Evolutionary conservation across 1,284 basidiomycete genomes (phyloP).

Genomic region (Amylostereum chailletii): DNA sequence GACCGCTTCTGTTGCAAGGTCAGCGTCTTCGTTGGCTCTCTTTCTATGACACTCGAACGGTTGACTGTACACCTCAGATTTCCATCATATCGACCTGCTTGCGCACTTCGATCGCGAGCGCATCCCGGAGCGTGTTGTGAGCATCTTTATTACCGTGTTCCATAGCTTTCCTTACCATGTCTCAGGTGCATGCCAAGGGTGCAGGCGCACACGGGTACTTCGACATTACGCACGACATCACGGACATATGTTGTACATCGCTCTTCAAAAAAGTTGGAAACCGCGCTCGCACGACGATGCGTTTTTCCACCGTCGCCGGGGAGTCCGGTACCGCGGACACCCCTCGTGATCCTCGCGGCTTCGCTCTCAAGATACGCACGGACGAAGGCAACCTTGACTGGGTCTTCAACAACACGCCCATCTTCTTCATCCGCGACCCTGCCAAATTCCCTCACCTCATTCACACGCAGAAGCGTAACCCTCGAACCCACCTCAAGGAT

Average conservation of each 20-base stretch:
- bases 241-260: constrained; percentile 69
- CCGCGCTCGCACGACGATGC: constrained; percentile 63
- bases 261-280: constrained; percentile 68
- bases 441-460: constrained; percentile 90
- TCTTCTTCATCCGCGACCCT: constrained; percentile 83
- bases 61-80: constrained; percentile 40
- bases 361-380: constrained; percentile 86
- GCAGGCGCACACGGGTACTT: constrained; percentile 92
- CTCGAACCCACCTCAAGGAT: constrained; percentile 83
- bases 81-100: constrained; percentile 83
- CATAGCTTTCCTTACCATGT: constrained; percentile 2
- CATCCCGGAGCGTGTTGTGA: constrained; percentile 88
- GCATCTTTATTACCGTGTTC: constrained; percentile 17
- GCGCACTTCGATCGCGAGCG: constrained; percentile 92
- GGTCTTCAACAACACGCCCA: constrained; percentile 88
- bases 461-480: constrained; percentile 90
- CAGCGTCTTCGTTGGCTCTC: constrained; percentile 11
- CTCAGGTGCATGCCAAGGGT: constrained; percentile 75
- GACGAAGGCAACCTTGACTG: constrained; percentile 87
- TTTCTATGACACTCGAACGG: not conserved
- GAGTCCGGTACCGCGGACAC: constrained; percentile 86
- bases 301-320: constrained; percentile 86
- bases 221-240: constrained; percentile 76
- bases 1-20: constrained; percentile 85
- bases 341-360: constrained; percentile 89